These are phyloP conservation scores for Pseudonitzschia delicatissima DNA, from an alignment of 108 stramenopile species.

Conservation along the genomic window DNA sequence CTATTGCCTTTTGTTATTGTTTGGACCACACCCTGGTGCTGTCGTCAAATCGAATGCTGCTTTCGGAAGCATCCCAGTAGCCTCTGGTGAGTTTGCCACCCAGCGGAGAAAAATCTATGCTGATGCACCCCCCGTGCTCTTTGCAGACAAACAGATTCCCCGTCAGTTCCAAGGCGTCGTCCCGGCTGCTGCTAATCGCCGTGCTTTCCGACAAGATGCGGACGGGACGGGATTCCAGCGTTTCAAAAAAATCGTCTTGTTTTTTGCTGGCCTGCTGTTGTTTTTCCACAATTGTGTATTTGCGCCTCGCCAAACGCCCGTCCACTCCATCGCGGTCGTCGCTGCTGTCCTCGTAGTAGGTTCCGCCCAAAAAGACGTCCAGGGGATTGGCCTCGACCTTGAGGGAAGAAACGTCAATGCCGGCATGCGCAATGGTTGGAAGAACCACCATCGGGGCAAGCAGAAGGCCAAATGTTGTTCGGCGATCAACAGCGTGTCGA, in stretches of 20 bases:
- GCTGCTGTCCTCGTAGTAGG: conserved; percentile 1
- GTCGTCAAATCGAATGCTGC: background rate
- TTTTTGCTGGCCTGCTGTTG: background rate
- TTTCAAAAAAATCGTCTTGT: background rate
- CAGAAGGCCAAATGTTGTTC: too few relatives aligned
- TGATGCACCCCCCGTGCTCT: conserved; percentile 37
- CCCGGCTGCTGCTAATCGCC: conserved; percentile 3
- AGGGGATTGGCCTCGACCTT: conserved; percentile 2
- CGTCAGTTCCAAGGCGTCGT: background rate
- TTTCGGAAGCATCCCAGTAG: conserved; percentile 24
- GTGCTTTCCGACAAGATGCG: background rate
- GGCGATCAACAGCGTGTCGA: too few relatives aligned
- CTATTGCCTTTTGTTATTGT: background rate
- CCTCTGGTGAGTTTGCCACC: conserved; percentile 50
- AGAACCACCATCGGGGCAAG: too few relatives aligned
- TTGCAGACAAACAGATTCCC: conserved; percentile 2
- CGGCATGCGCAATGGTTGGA: background rate
- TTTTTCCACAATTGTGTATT: background rate
- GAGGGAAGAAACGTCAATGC: background rate
- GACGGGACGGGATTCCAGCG: background rate
- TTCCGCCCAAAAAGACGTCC: conserved; percentile 10
- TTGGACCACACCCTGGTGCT: conserved; percentile 7
- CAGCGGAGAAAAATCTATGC: conserved; percentile 60
- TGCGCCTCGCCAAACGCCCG: background rate
- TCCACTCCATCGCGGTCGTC: background rate